Base-by-base conservation (phyloP, 371 early-diverging fungal species). In the Zancudomyces culisetae region DNA sequence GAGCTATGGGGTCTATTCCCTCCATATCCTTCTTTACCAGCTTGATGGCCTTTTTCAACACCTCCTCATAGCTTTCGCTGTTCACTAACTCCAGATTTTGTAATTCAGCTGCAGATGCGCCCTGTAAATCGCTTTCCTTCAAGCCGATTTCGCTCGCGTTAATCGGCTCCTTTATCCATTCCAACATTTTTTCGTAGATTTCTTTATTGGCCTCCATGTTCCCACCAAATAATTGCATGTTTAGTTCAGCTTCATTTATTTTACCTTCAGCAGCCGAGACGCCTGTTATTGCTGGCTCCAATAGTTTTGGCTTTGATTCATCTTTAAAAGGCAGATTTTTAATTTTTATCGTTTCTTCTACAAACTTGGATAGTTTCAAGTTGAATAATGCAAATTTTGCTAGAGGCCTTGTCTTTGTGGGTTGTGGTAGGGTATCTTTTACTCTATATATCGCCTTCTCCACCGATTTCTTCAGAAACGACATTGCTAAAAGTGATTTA, bases 371-470 rank as follows among this genome's bases (percentile, higher is more conserved):
- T 15, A 54, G 59, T 22, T 64, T 64, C 40, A 55, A 58, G 13
- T 59, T 53, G 1, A 57, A 55, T 18, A 64, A 54, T 18, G 64
- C 64, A 21, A 64, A 29, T 46, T 61, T 55, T 0, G 62, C 64
- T 19, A 64, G 43, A 15, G 64, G 64, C 39, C 64, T 46, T 2
- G 55, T 53, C 28, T 64, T 60, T 0, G 64, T 42, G 1, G 64
- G 63, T 2, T 47, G 52, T 40, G 53, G 54, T 0, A 63, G 4
- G 12, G 56, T 18, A 26, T 53, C 52, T 43, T 24, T n/a, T 4
- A 43, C 6, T 12, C 10, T 24, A 10, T 12, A 4, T 24, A 43
- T 4, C 10, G 43, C 43, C 6, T 43, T 43, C 24, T 20, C 21
- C 10, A 24, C 43, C 10, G 24, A 6, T 19, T n/a, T 43, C 19